Conservation (phyloP, 2,329 filamentous ascomycete species). For the Zopfia rhizophila region DNA sequence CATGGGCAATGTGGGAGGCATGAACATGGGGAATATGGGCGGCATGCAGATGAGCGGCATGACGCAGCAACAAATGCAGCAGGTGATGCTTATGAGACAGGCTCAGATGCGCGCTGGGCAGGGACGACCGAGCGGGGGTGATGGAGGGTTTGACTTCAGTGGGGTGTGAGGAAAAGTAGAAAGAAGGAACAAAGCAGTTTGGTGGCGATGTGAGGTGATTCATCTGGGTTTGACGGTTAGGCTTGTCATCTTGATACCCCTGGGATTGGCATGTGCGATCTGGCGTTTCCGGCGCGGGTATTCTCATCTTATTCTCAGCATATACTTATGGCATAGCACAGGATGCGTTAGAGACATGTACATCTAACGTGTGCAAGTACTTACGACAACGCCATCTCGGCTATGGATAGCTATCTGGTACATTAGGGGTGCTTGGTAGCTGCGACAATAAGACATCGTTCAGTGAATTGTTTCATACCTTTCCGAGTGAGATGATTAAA, state of each 20-base stretch:
- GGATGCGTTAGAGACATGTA: no score
- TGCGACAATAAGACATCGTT: no score
- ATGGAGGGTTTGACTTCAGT: conserved; percentile 21
- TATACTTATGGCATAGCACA: no score
- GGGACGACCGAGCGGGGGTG: conserved; percentile 22
- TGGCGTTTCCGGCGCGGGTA: no score
- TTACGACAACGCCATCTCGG: no score
- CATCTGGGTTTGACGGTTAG: not conserved
- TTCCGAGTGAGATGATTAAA: no score
- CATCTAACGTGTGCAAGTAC: no score
- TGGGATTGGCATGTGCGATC: not conserved
- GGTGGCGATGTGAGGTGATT: not conserved
- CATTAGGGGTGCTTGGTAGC: no score
- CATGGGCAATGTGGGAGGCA: conserved; percentile 27
- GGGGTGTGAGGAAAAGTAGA: conserved; percentile 14
- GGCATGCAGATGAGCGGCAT: conserved; percentile 32
- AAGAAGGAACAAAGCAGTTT: not conserved
- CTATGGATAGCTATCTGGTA: no score
- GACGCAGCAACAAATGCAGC: conserved; percentile 45
- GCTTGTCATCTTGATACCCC: not conserved
- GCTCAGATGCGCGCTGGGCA: conserved; percentile 28
- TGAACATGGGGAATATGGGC: conserved; percentile 33
- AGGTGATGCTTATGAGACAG: conserved; percentile 47
- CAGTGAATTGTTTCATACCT: no score
- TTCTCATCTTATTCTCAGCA: no score